Percentiles rank a stretch among this genome's conserved stretches.
Conservation (phyloP, 345 rosid genomes). For the Geranium brycei region DNA sequence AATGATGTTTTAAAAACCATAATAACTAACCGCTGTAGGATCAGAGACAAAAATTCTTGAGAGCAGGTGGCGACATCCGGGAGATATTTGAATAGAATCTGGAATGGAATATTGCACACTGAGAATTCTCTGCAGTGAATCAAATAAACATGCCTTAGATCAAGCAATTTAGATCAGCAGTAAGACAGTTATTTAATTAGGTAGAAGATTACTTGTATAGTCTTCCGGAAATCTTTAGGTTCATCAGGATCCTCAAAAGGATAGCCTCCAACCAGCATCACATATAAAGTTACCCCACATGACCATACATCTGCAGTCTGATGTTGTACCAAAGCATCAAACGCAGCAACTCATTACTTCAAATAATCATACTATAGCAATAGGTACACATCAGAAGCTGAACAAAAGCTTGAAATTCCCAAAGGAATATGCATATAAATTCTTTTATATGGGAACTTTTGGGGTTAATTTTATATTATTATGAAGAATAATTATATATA, state of each 20-base stretch:
- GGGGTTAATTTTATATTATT: no score
- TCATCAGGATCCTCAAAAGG: conserved; percentile 95
- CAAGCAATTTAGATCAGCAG: background rate
- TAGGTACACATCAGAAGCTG: background rate
- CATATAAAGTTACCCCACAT: conserved; percentile 84
- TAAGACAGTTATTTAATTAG: background rate
- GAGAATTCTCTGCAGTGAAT: conserved; percentile 54
- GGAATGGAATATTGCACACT: conserved; percentile 82
- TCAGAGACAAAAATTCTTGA: conserved; percentile 79
- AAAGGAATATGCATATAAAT: background rate
- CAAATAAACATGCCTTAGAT: background rate
- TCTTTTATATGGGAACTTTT: no score
- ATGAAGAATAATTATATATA: no score
- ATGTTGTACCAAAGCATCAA: conserved; percentile 5
- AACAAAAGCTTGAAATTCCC: background rate
- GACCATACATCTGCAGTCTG: conserved; percentile 99
- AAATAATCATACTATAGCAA: background rate
- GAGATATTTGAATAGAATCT: conserved; percentile 58
- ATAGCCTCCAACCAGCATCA: conserved; percentile 91
- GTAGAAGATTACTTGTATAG: conserved; percentile 45
- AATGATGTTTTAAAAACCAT: background rate
- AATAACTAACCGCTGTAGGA: conserved; percentile 48
- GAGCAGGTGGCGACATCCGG: conserved; percentile 66
- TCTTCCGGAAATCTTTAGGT: conserved; percentile 77
- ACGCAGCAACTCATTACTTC: background rate